These are phyloP conservation scores for Sphagnum contortum DNA, from an alignment of 225 moss, liverwort and hornwort genomes.

Conservation along the genomic window DNA sequence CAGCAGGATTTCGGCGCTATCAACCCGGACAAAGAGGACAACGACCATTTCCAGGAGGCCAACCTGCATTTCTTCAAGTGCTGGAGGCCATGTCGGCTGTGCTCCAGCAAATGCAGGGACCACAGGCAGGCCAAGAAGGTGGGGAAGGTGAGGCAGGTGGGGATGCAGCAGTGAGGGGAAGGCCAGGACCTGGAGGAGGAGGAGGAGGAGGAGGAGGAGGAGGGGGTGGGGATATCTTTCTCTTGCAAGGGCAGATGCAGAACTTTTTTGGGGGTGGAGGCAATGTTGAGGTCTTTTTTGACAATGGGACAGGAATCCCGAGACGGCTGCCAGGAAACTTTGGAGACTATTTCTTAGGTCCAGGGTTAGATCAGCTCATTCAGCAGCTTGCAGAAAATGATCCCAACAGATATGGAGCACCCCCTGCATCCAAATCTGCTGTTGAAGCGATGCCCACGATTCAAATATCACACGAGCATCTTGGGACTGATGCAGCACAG, in stretches of 20 bases:
- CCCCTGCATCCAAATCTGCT: conserved; percentile 84
- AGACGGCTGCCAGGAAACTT: conserved; percentile 86
- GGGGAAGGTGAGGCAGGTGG: conserved; percentile 36
- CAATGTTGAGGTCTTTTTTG: conserved; percentile 94
- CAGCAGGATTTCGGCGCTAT: conserved; percentile 62
- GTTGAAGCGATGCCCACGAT: conserved; percentile 92
- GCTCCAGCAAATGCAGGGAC: conserved; percentile 75
- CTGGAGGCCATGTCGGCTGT: conserved; percentile 94
- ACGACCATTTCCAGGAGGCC: conserved; percentile 29
- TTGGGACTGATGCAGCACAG: conserved; percentile 91
- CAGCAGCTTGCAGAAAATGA: conserved; percentile 98
- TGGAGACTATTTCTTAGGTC: conserved; percentile 93
- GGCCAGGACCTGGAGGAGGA: conserved; percentile 2
- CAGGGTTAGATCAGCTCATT: conserved; percentile 93
- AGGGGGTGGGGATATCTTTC: conserved; percentile 21
- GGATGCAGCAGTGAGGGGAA: conserved; percentile 18
- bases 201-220: conserved; percentile 14
- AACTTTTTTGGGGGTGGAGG: conserved; percentile 79
- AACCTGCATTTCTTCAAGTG: conserved; percentile 72
- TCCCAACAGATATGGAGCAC: conserved; percentile 74
- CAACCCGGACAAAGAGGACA: conserved; percentile 31
- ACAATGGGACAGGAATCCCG: conserved; percentile 75
- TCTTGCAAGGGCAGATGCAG: conserved; percentile 91
- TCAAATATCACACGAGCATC: conserved; percentile 67
- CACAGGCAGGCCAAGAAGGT: conserved; percentile 34